Percentiles rank a stretch among this genome's conserved stretches.
These are phyloP conservation scores for Cenchrus americanus DNA, from an alignment of 176 grass and related monocot genomes.

Conservation along the genomic window DNA sequence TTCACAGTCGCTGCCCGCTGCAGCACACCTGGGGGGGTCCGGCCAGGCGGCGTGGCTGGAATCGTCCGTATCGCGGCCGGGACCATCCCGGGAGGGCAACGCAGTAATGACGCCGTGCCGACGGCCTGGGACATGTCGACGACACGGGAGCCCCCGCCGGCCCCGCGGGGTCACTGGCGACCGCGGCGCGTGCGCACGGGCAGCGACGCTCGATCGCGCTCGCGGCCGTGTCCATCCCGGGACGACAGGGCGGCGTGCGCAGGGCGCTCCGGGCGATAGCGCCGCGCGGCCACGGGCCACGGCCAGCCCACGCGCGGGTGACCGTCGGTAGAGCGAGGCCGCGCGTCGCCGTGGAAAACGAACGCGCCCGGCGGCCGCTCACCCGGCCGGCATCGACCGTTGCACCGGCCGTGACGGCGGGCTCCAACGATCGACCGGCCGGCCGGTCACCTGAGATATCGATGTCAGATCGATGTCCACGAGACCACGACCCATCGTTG, in stretches of 20 bases:
- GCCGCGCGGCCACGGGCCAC: background rate
- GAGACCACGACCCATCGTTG: background rate
- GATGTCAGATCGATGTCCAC: too few relatives aligned
- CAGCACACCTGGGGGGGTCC: background rate
- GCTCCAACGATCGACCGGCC: background rate
- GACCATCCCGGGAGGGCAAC: background rate
- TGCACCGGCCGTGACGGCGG: too few relatives aligned
- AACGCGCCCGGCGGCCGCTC: background rate
- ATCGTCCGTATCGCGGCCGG: background rate
- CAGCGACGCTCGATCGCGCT: constrained; percentile 1
- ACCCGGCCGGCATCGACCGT: background rate
- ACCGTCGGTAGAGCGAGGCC: background rate
- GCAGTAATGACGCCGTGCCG: constrained; percentile 40
- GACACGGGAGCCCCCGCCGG: constrained; percentile 19
- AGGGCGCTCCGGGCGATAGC: background rate
- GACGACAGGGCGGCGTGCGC: constrained; percentile 35
- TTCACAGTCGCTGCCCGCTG: too few relatives aligned
- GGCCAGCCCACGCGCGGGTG: background rate
- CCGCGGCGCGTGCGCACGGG: background rate
- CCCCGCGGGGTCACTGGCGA: background rate
- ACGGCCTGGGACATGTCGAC: constrained; percentile 41
- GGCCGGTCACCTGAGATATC: background rate
- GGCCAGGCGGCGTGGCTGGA: background rate
- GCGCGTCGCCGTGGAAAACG: background rate
- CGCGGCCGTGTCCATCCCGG: constrained; percentile 1